A percentile compares a stretch with the other conserved stretches of the same genome.
Evolutionary conservation across 192 early-diverging fungal species (phyloP).

Genomic region (Gonapodya sp.): DNA sequence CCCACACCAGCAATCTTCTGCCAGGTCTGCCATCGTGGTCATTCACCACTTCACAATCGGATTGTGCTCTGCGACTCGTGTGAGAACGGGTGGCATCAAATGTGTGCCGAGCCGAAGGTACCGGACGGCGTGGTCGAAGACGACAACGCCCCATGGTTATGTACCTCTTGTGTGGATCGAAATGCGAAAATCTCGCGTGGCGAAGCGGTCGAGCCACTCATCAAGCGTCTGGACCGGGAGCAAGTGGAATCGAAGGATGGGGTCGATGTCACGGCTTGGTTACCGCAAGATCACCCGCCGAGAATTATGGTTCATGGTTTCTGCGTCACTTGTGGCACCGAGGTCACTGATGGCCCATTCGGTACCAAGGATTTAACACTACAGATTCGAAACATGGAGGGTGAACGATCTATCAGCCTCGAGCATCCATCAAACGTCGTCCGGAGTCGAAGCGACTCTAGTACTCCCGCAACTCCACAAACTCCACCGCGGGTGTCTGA

Average conservation of each 20-base stretch:
- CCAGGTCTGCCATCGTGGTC: not conserved
- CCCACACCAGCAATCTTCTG: not conserved
- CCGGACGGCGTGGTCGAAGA: not conserved
- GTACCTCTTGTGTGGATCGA: not conserved
- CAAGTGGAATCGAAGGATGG: not conserved
- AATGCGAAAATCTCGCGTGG: not conserved
- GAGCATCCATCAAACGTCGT: not conserved
- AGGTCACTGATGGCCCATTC: not conserved
- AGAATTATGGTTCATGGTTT: not conserved
- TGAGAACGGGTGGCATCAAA: not conserved
- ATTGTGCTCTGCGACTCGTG: not conserved
- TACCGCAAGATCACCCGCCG: not conserved
- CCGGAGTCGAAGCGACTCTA: too few relatives aligned
- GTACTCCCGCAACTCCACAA: not conserved
- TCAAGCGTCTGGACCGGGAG: not conserved
- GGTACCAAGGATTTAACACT: not conserved
- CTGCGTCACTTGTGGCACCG: slow-evolving; percentile 1
- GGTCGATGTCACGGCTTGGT: not conserved
- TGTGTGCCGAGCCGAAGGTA: not conserved
- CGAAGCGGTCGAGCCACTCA: not conserved
- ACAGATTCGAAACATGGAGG: not conserved
- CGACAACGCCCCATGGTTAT: not conserved
- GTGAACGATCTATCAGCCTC: not conserved
- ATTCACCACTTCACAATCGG: not conserved
- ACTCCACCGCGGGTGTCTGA: not conserved